These are phyloP conservation scores for Phyllosticta capitalensis DNA, from an alignment of 2,329 filamentous ascomycete genomes.

Conservation along the genomic window DNA sequence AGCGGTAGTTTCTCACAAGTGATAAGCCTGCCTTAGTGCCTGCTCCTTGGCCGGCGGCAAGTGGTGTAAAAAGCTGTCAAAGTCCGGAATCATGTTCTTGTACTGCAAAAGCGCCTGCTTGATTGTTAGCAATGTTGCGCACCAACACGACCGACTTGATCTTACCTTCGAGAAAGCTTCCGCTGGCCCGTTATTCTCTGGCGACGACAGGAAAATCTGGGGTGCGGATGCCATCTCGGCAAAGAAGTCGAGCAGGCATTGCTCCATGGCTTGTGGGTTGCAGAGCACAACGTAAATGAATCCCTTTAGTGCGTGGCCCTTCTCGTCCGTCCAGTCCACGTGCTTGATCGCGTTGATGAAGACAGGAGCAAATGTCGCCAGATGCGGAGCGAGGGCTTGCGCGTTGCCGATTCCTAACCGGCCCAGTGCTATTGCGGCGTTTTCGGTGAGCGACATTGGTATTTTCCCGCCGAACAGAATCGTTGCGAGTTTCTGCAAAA, in stretches of 20 bases:
- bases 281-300: conserved; percentile 76
- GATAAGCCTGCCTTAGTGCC: conserved; percentile 35
- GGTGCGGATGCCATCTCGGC: conserved; percentile 66
- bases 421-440: conserved; percentile 86
- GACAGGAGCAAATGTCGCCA: conserved; percentile 68
- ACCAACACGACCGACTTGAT: conserved; percentile 5
- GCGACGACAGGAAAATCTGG: conserved; percentile 45
- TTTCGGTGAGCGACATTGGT: conserved; percentile 80
- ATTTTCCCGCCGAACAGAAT: conserved; percentile 82
- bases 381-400: conserved; percentile 65
- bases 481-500: conserved; percentile 67
- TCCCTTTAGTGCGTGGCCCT: conserved; percentile 84
- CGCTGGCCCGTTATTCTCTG: conserved; percentile 51
- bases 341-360: conserved; percentile 77
- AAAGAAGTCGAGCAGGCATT: conserved; percentile 73
- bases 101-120: conserved; percentile 43
- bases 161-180: conserved; percentile 68
- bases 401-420: conserved; percentile 73
- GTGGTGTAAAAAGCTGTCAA: conserved; percentile 41
- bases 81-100: conserved; percentile 45
- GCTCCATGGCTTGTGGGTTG: conserved; percentile 90
- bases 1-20: conserved; percentile 17
- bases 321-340: conserved; percentile 83
- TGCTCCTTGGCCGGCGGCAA: conserved; percentile 36
- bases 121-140: background rate